These are phyloP conservation scores for Musa acuminata DNA, from an alignment of 176 grass and related monocot genomes.

Conservation along the genomic window DNA sequence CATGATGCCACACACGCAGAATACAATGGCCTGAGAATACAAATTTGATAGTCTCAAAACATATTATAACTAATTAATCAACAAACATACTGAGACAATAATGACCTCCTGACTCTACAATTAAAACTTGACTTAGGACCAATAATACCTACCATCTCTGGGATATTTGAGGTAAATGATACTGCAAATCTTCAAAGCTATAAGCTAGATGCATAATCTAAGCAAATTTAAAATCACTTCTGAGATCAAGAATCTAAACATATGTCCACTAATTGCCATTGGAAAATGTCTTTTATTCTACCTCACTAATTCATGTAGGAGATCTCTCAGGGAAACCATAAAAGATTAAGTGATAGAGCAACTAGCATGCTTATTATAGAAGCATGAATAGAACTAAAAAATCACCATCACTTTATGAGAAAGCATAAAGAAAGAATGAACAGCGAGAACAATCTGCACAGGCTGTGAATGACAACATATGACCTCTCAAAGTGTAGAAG, in stretches of 20 bases:
- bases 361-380: neutral
- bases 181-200: too few relatives aligned
- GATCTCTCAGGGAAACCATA: neutral
- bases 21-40: slow-evolving; percentile 37
- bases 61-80: neutral
- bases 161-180: too few relatives aligned
- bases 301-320: too few relatives aligned
- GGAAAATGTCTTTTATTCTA: too few relatives aligned
- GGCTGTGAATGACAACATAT: neutral
- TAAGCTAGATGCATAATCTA: too few relatives aligned
- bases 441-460: neutral
- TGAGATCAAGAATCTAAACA: too few relatives aligned
- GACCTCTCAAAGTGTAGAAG: neutral
- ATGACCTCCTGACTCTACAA: neutral
- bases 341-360: neutral
- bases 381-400: neutral
- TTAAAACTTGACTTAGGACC: too few relatives aligned
- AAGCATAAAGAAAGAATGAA: neutral
- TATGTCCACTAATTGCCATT: neutral
- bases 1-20: slow-evolving; percentile 26
- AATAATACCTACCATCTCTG: too few relatives aligned
- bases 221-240: too few relatives aligned
- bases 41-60: slow-evolving; percentile 45
- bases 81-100: neutral
- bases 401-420: neutral